phyloP scores from a whole-genome alignment of 2,329 filamentous ascomycete genomes.

The Fusarium verticillioides region DNA sequence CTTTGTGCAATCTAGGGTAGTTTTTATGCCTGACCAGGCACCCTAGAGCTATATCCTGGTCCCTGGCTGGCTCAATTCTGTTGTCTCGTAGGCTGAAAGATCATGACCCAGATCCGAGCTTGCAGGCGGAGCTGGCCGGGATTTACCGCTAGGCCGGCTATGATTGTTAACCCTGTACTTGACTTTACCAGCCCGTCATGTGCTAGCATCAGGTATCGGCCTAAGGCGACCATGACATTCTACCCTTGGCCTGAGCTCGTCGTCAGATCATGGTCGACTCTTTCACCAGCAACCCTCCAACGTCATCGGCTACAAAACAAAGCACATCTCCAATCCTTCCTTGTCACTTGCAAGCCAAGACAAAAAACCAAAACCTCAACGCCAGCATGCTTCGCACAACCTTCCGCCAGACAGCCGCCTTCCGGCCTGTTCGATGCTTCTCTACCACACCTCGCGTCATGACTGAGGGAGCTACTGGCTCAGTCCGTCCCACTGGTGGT shows the following conservation, averaged over 20 bases:
- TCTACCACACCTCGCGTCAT: constrained; percentile 71
- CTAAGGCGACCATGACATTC: constrained; percentile 10
- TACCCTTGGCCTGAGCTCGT: constrained; percentile 11
- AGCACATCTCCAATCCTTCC: constrained; percentile 21
- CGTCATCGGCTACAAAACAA: constrained; percentile 44
- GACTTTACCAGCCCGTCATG: rapidly evolving
- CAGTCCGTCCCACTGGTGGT: constrained; percentile 65
- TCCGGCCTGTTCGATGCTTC: constrained; percentile 70
- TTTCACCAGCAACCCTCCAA: constrained; percentile 35
- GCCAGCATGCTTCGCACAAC: constrained; percentile 74
- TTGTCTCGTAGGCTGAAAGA: constrained; percentile 30
- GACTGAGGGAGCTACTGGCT: constrained; percentile 76
- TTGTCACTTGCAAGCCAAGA: constrained; percentile 20
- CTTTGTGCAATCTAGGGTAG: constrained; percentile 2
- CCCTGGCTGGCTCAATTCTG: constrained; percentile 23
- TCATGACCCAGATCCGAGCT: constrained; percentile 32
- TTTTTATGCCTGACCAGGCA: background rate
- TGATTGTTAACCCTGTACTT: constrained; percentile 34
- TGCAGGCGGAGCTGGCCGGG: constrained; percentile 34
- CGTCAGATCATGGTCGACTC: constrained; percentile 44
- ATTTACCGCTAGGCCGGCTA: constrained; percentile 35
- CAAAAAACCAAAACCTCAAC: constrained; percentile 14
- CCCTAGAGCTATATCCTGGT: constrained; percentile 19
- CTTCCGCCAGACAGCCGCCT: constrained; percentile 64
- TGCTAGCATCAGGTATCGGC: constrained; percentile 1